phyloP scores from a whole-genome alignment of 257 asterid genomes.

The Haberlea rhodopensis region DNA sequence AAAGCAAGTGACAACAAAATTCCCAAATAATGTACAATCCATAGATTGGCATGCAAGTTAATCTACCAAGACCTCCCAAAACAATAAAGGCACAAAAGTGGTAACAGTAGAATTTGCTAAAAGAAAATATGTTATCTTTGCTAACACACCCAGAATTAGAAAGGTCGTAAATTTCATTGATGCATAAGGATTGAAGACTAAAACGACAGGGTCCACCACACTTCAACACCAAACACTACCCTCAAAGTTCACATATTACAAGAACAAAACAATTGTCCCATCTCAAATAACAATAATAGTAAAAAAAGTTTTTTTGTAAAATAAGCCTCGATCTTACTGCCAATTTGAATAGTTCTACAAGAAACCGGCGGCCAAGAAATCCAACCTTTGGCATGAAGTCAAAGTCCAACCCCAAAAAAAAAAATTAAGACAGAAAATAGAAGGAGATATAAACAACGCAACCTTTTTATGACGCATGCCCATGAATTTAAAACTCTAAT shows the following conservation, averaged over 20 bases:
- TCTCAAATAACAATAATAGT: background rate
- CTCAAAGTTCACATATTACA: slow-evolving; percentile 8
- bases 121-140: slow-evolving; percentile 18
- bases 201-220: slow-evolving; percentile 16
- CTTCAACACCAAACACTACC: slow-evolving; percentile 19
- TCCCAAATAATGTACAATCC: slow-evolving; percentile 2
- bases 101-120: slow-evolving; percentile 3
- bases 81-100: background rate
- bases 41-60: slow-evolving; percentile 1
- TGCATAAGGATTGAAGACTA: slow-evolving; percentile 12
- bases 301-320: background rate
- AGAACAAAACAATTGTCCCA: background rate
- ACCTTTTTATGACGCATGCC: slow-evolving; percentile 33
- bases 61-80: slow-evolving; percentile 2
- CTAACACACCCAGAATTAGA: slow-evolving; percentile 21
- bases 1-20: background rate
- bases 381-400: background rate
- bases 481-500: slow-evolving; percentile 27
- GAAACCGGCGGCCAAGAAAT: slow-evolving; percentile 2
- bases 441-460: slow-evolving; percentile 12
- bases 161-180: slow-evolving; percentile 17
- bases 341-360: background rate
- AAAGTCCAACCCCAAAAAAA: slow-evolving; percentile 4
- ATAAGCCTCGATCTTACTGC: slow-evolving; percentile 11
- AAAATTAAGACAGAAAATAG: slow-evolving; percentile 18